A percentile compares a stretch with the other conserved stretches of the same genome.
Conservation (phyloP, 306 rosid species). For the Pterocarpus macrocarpus region DNA sequence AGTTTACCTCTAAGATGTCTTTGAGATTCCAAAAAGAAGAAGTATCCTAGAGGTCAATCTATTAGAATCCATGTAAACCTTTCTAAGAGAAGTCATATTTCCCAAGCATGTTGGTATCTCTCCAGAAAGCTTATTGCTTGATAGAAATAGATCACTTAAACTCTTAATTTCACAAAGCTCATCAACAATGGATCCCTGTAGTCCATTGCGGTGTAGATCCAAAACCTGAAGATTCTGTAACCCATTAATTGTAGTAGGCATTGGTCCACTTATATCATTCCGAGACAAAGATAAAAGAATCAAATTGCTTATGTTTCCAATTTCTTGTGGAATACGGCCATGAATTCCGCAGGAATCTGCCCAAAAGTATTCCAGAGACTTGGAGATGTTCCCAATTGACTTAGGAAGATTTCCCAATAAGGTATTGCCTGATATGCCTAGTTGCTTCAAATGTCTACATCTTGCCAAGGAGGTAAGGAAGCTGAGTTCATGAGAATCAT, state of each 20-base stretch:
- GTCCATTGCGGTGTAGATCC: background rate
- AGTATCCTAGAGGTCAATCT: constrained; percentile 35
- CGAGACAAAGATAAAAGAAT: background rate
- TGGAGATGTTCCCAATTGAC: constrained; percentile 39
- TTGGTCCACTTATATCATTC: background rate
- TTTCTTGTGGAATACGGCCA: background rate
- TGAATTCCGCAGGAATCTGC: background rate
- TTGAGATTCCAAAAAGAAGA: constrained; percentile 44
- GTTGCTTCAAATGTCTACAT: background rate
- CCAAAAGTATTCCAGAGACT: background rate
- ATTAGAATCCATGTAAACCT: constrained; percentile 31
- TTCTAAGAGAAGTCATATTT: constrained; percentile 42
- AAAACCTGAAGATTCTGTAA: constrained; percentile 39
- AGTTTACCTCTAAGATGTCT: constrained; percentile 36
- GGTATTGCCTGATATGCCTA: background rate
- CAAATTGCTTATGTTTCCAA: constrained; percentile 33
- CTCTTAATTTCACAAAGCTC: constrained; percentile 44
- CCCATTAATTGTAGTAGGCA: background rate
- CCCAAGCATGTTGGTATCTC: constrained; percentile 52
- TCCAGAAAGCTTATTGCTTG: constrained; percentile 42
- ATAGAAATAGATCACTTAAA: constrained; percentile 19
- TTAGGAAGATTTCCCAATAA: background rate
- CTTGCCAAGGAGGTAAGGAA: background rate
- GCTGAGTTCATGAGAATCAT: background rate
- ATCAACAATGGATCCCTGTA: constrained; percentile 40